Base-by-base conservation (phyloP, 306 rosid species). In the Prunus padus region DNA sequence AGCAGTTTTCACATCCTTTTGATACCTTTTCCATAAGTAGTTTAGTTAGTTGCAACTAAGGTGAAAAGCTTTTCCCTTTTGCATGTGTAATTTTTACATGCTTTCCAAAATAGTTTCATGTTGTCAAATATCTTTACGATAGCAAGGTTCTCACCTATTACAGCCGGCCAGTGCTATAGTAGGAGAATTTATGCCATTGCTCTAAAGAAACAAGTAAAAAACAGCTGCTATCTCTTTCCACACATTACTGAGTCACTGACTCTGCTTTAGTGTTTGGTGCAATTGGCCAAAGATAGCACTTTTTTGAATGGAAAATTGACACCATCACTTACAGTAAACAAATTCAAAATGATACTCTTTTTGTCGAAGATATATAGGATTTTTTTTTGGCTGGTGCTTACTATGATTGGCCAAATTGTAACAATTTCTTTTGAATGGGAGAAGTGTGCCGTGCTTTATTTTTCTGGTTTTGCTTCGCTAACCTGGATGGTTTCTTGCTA, bases 401-500 rank as follows among this genome's bases (percentile, higher is more conserved):
- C 20, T 16, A 33, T 54, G 23, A 8, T 31, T 75, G 3, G 30
- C 20, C 51, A 4, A 22, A 65, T 22, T 44, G 37, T 14, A 65
- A n/a, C 52, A 20, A 30, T 64, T 66, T 25, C 25, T 25, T 30
- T 54, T 40, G 44, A 3, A 65, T 15, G 13, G 13, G 7, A 33
- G 51, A 60, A n/a, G 7, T 44, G 7, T 44, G 31, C 47, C 3
- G 11, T 59, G n/a, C n/a, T 33, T 64, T 0, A 40, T 66, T 22
- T 42, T 54, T 12, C 30, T 31, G 31, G n/a, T 74, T 23, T 40
- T 73, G 47, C 37, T 42, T 68, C 33, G 8, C 50, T 51, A 45
- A 52, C 57, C 23, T 63, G 59, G 57, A 54, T 56, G 68, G 67
- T 69, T 46, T 75, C 63, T 63, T 64, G 46, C 67, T 37, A 95